phyloP scores from a whole-genome alignment of 164 flowering plant genomes.

The Stephania japonica region DNA sequence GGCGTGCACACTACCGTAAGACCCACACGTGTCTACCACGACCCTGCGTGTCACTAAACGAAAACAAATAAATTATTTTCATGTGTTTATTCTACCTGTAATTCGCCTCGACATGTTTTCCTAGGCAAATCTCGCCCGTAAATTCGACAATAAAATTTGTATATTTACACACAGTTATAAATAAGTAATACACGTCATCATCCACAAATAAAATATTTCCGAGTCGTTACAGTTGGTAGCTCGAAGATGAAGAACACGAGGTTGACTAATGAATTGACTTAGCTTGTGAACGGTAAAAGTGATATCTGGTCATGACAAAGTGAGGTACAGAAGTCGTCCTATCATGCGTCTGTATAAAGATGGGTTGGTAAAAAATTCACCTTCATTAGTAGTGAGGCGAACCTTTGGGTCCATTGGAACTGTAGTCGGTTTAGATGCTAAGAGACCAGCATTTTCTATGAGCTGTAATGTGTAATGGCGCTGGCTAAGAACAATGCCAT shows the following conservation, averaged over 20 bases:
- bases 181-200: too few relatives aligned
- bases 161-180: too few relatives aligned
- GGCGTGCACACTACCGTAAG: too few relatives aligned
- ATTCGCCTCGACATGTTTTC: too few relatives aligned
- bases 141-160: too few relatives aligned
- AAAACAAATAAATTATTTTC: too few relatives aligned
- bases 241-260: neutral
- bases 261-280: neutral
- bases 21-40: too few relatives aligned
- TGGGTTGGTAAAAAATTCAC: neutral
- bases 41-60: too few relatives aligned
- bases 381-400: neutral
- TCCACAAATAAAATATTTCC: too few relatives aligned
- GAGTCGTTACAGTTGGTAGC: neutral
- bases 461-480: slow-evolving; percentile 2
- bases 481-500: slow-evolving; percentile 4
- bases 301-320: neutral
- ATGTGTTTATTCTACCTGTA: too few relatives aligned
- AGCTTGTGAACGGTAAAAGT: neutral
- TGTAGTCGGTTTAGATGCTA: neutral
- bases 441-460: neutral
- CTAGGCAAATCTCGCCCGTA: too few relatives aligned
- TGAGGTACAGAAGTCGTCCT: slow-evolving; percentile 6
- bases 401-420: slow-evolving; percentile 7
- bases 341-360: neutral